phyloP scores from a whole-genome alignment of 345 rosid species.

The Passiflora organensis region DNA sequence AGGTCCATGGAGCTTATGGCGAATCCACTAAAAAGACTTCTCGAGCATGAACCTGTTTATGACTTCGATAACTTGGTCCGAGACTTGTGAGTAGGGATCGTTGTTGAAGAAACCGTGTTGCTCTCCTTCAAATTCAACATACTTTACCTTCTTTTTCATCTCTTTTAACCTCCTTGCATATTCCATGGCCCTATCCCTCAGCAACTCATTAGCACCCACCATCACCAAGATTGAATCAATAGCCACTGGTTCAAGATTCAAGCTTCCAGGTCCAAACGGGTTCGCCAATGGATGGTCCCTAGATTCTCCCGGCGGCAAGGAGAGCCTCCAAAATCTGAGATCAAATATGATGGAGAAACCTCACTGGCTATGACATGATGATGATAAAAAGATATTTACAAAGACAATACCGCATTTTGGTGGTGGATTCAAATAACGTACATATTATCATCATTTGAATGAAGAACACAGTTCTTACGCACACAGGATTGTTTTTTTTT shows the following conservation, averaged over 20 bases:
- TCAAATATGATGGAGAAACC: too few species aligned
- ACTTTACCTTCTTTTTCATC: constrained; percentile 52
- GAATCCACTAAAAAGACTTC: constrained; percentile 16
- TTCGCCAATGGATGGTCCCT: constrained; percentile 75
- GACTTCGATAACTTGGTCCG: constrained; percentile 31
- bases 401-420: too few species aligned
- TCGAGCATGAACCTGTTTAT: constrained; percentile 39
- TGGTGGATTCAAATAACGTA: too few species aligned
- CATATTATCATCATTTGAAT: too few species aligned
- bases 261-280: constrained; percentile 71
- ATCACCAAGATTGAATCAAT: constrained; percentile 64
- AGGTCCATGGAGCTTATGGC: too few species aligned
- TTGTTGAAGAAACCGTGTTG: constrained; percentile 68
- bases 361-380: too few species aligned
- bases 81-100: constrained; percentile 45
- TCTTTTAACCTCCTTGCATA: constrained; percentile 51
- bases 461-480: too few species aligned
- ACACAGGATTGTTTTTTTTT: too few species aligned
- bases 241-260: constrained; percentile 31
- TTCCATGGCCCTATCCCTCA: constrained; percentile 65
- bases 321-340: constrained; percentile 90
- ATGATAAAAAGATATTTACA: too few species aligned
- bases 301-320: constrained; percentile 56
- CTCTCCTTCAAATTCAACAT: constrained; percentile 52
- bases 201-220: constrained; percentile 53